Evolutionary conservation across 106 monocot genomes (phyloP).

Genomic region (Amphibolis antarctica): DNA sequence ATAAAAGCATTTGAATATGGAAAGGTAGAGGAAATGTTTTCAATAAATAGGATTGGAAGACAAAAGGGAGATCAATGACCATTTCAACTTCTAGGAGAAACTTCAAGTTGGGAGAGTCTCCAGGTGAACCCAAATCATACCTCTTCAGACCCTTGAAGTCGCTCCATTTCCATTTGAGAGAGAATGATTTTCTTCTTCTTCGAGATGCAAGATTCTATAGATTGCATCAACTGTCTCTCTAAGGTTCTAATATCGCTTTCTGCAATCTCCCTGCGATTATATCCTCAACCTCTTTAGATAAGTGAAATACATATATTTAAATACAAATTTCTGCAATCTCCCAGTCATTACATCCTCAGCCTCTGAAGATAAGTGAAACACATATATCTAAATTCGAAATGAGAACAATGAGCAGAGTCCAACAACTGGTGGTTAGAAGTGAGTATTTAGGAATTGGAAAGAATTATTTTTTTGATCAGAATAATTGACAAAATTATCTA

Average conservation of each 20-base stretch:
- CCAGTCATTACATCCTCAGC: slow-evolving; percentile 21
- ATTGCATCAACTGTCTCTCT: slow-evolving; percentile 96
- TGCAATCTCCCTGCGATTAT: slow-evolving; percentile 69
- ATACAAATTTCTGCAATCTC: slow-evolving; percentile 92
- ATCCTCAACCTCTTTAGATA: neutral
- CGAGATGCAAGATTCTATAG: slow-evolving; percentile 73
- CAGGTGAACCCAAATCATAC: too few species aligned
- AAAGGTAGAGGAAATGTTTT: too few species aligned
- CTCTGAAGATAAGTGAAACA: neutral
- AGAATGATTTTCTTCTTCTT: slow-evolving; percentile 98
- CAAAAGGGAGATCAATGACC: too few species aligned
- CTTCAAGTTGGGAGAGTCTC: neutral
- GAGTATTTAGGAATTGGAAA: neutral
- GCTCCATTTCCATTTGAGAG: slow-evolving; percentile 82
- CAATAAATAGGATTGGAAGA: too few species aligned
- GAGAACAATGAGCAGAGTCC: neutral
- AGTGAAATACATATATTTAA: neutral
- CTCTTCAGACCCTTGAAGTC: slow-evolving; percentile 94
- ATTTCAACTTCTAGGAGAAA: neutral
- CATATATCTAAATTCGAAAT: neutral
- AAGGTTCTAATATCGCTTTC: slow-evolving; percentile 80
- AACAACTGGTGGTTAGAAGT: neutral
- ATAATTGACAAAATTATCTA: neutral
- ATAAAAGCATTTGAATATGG: too few species aligned
- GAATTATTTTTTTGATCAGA: too few species aligned